phyloP scores from a whole-genome alignment of 257 asterid species.

The Lavandula angustifolia region DNA sequence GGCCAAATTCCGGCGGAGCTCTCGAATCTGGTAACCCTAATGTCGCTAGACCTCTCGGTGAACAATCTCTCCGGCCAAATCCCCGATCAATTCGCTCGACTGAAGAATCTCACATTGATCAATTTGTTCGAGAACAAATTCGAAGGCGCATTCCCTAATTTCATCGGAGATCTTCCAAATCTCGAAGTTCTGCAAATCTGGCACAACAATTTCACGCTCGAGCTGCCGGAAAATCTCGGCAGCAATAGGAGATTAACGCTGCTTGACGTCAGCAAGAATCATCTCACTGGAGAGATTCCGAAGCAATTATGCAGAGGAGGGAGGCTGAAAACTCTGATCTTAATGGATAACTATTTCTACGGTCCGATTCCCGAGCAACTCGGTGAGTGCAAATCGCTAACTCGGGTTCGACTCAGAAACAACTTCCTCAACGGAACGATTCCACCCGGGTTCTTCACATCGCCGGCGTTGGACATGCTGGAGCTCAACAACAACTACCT shows the following conservation, averaged over 20 bases:
- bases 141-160: constrained; percentile 62
- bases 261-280: constrained; percentile 61
- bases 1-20: constrained; percentile 72
- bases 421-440: constrained; percentile 60
- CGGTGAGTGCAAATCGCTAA: constrained; percentile 56
- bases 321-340: constrained; percentile 39
- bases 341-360: constrained; percentile 55
- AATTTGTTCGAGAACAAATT: constrained; percentile 54
- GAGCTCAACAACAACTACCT: constrained; percentile 55
- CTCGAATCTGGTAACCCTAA: constrained; percentile 53
- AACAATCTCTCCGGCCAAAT: constrained; percentile 61
- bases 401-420: constrained; percentile 45
- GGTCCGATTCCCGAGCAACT: constrained; percentile 64
- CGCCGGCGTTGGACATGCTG: constrained; percentile 55
- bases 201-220: constrained; percentile 73
- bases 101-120: constrained; percentile 65
- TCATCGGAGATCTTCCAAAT: constrained; percentile 62
- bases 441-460: constrained; percentile 56
- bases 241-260: constrained; percentile 41
- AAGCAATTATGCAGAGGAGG: constrained; percentile 60
- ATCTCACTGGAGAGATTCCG: constrained; percentile 68
- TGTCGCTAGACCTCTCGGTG: constrained; percentile 63
- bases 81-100: constrained; percentile 45
- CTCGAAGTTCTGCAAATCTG: constrained; percentile 66
- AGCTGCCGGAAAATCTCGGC: constrained; percentile 69